These are phyloP conservation scores for Coleophoma cylindrospora DNA, from an alignment of 2,329 filamentous ascomycete species.

Conservation along the genomic window DNA sequence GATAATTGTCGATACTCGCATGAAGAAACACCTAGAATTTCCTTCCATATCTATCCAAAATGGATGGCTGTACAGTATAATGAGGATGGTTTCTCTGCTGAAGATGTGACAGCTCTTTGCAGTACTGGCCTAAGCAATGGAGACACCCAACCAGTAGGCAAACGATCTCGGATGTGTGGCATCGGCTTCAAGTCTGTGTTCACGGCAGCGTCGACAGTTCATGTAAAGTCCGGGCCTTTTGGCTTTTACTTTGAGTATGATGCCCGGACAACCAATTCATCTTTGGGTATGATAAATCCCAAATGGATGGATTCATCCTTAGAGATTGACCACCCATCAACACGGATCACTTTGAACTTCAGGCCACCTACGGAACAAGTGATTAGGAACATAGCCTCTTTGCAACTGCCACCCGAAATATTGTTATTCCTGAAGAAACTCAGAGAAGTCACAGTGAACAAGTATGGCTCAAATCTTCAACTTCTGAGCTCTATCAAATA, in stretches of 20 bases:
- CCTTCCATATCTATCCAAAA: slow-evolving; percentile 23
- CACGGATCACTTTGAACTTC: slow-evolving; percentile 3
- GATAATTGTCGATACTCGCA: slow-evolving; percentile 41
- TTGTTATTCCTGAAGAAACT: slow-evolving; percentile 6
- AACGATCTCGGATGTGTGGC: slow-evolving; percentile 26
- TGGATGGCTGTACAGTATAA: slow-evolving; percentile 37
- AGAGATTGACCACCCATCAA: not conserved
- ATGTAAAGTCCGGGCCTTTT: slow-evolving; percentile 29
- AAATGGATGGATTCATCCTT: not conserved
- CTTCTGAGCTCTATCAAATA: too few relatives aligned
- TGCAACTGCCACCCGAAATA: slow-evolving; percentile 1
- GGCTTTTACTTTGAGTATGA: slow-evolving; percentile 15
- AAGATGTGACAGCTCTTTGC: slow-evolving; percentile 41
- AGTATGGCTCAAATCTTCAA: too few relatives aligned
- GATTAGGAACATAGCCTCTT: slow-evolving; percentile 1
- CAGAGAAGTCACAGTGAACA: not conserved
- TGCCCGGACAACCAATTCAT: not conserved
- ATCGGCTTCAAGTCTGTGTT: slow-evolving; percentile 34
- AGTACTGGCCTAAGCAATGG: slow-evolving; percentile 39
- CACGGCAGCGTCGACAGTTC: slow-evolving; percentile 27
- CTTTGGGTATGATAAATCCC: slow-evolving; percentile 5
- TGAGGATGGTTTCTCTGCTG: slow-evolving; percentile 38
- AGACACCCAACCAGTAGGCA: slow-evolving; percentile 17
- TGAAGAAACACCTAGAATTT: slow-evolving; percentile 22
- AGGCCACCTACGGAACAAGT: not conserved